Percentiles rank a stretch among this genome's conserved stretches.
These are phyloP conservation scores for Castanospermum australe DNA, from an alignment of 306 rosid species.

Conservation along the genomic window DNA sequence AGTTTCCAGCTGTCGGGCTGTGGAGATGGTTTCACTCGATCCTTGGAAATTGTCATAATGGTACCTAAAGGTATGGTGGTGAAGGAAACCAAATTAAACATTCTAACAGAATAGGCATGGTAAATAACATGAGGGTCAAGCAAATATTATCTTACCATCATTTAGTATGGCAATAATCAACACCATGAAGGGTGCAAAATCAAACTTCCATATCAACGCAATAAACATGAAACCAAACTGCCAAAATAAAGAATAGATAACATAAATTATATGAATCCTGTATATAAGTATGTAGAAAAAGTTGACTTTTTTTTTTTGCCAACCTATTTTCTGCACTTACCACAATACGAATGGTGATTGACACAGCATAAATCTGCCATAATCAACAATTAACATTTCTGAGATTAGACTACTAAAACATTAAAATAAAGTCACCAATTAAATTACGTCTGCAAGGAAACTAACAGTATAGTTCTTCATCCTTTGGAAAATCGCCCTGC, in stretches of 20 bases:
- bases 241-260: conserved; percentile 29
- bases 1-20: conserved; percentile 94
- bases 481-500: conserved; percentile 98
- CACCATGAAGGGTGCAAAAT: conserved; percentile 98
- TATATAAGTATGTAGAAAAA: neutral
- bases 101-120: neutral
- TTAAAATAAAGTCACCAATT: neutral
- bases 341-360: conserved; percentile 98
- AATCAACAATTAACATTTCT: conserved; percentile 10
- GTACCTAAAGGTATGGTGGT: conserved; percentile 57
- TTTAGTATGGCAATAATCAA: conserved; percentile 91
- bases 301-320: neutral
- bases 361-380: conserved; percentile 94
- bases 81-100: conserved; percentile 21
- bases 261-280: conserved; percentile 3
- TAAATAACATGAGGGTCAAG: conserved; percentile 6
- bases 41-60: conserved; percentile 98
- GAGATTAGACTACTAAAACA: conserved; percentile 18
- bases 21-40: conserved; percentile 97
- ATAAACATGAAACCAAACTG: conserved; percentile 98
- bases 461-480: conserved; percentile 98
- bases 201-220: conserved; percentile 94
- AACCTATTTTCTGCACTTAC: conserved; percentile 47
- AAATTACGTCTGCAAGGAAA: conserved; percentile 26
- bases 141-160: conserved; percentile 63